Base-by-base conservation (phyloP, 768 basidiomycete species). In the Serpula lacrymans region DNA sequence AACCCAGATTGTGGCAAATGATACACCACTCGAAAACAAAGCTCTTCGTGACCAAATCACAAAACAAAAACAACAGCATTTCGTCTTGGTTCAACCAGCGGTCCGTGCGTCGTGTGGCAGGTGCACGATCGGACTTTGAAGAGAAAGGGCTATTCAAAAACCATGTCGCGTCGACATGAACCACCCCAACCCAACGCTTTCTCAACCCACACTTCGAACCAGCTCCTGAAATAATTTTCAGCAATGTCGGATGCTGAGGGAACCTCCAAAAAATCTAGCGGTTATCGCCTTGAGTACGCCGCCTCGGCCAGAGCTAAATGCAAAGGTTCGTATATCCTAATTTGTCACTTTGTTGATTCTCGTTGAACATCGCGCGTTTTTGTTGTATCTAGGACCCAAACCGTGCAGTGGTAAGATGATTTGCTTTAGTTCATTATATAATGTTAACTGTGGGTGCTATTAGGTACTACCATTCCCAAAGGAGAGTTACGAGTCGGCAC, bases 251-350 rank as follows among this genome's bases (percentile, higher is more conserved):
- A 62, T 51, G 62, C 47, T 51, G 60, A 62, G 62, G 60, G 62
- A 50, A 21, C 51, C 43, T 43, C 64, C 11, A 64, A 53, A 21
- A 63, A 59, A 41, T 3, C 24, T 13, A 42, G 57, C 34, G 82
- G 82, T 46, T 90, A 90, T 67, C 80, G 88, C 50, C 68, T 90
- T 29, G 88, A 90, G 63, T 88, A 88, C 62, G 80, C 88, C 37
- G 45, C 64, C 32, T 80, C 78, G 42, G 71, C 65, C 44, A 74
- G 87, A 43, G 70, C 86, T 25, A 85, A 85, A 66, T 90, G 87
- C 68, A 88, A 86, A 71, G 88, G 87, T 84, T 45, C 37, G 71
- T 60, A 35, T 35, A 14, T 22, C 25, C 37, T 43, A 32, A 43
- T 47, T 50, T 56, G 39, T 59, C 43, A 45, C 50, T 47, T 50